Base-by-base conservation (phyloP, 805 yeast species). In the Pichia thaimueangensis region DNA sequence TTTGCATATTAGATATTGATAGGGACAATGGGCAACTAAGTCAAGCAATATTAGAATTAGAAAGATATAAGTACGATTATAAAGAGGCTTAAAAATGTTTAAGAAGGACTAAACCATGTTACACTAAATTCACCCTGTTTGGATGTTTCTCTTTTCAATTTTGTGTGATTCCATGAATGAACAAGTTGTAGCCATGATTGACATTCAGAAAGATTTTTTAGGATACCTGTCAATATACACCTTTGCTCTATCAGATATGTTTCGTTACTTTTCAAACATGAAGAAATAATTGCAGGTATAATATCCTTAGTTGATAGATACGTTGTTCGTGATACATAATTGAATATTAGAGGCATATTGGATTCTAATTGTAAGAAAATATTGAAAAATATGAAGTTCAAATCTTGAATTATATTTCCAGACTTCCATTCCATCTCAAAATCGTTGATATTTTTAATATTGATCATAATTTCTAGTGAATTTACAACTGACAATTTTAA, bases 1-100 rank as follows among this genome's bases (percentile, higher is more conserved):
- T 47, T 13, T 47, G 51, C 7, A 30, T 62, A 4, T 43, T 47
- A 5, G 47, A 52, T 28, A 22, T 49, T 21, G 34, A 50, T 10
- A 41, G 38, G 9, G 60, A 58, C 37, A 43, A 52, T 9, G 43
- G 49, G 1, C 39, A 39, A 3, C 24, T 62, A 15, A 48, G 43
- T n/a, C 30, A 38, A 3, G 53, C 52, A 16, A 46, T 62, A 13
- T 20, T 38, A 1, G 25, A 51, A 13, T 45, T 63, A 28, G 55
- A 57, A 24, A 49, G 39, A 22, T 20, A 55, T 35, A 58, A 48
- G 38, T 62, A 62, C 42, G 34, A 55, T 39, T 61, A 59, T 41
- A 62, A 59, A 40, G 60, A 55, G 23, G 67, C 63, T 21, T 62
- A 53, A 53, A 27, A 3, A 7, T n/a, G n/a, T n/a, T 39, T 24